Percentiles rank a stretch among this genome's conserved stretches.
Conservation (phyloP, 2,329 filamentous ascomycete genomes). For the Ceratocystis papillata region DNA sequence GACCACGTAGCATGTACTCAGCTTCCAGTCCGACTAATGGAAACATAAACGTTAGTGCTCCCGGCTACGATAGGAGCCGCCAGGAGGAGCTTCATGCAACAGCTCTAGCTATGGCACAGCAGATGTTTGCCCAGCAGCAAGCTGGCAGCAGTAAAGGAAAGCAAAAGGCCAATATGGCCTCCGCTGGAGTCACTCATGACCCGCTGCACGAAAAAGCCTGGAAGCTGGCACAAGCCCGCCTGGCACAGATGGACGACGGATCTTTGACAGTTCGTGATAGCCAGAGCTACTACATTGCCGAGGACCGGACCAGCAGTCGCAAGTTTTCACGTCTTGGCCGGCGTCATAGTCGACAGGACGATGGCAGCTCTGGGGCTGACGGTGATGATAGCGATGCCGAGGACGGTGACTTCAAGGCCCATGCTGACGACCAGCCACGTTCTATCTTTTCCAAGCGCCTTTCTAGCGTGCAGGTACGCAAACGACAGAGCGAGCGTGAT, state of each 20-base stretch:
- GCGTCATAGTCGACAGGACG: slow-evolving; percentile 26
- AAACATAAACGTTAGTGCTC: slow-evolving; percentile 48
- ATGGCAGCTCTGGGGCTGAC: slow-evolving; percentile 32
- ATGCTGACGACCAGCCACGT: slow-evolving; percentile 54
- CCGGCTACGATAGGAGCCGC: slow-evolving; percentile 57
- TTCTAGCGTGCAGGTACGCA: slow-evolving; percentile 59
- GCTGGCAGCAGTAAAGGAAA: slow-evolving; percentile 32
- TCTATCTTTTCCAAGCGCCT: slow-evolving; percentile 59
- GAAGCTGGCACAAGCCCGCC: slow-evolving; percentile 69
- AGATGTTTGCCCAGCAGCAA: slow-evolving; percentile 67
- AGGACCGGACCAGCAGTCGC: slow-evolving; percentile 31
- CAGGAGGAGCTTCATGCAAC: slow-evolving; percentile 68
- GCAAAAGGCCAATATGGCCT: not conserved
- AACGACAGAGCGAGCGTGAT: slow-evolving; percentile 64
- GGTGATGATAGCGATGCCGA: slow-evolving; percentile 35
- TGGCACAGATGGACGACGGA: slow-evolving; percentile 69
- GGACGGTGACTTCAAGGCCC: slow-evolving; percentile 42
- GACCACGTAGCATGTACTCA: slow-evolving; percentile 65
- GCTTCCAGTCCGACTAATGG: slow-evolving; percentile 48
- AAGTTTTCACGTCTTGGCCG: slow-evolving; percentile 34
- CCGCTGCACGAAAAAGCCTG: slow-evolving; percentile 73
- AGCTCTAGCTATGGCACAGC: slow-evolving; percentile 78
- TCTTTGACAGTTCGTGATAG: slow-evolving; percentile 52
- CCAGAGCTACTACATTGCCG: slow-evolving; percentile 64
- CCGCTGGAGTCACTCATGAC: not conserved